These are phyloP conservation scores for Kokia cookei DNA, from an alignment of 441 rosid species.

Conservation along the genomic window DNA sequence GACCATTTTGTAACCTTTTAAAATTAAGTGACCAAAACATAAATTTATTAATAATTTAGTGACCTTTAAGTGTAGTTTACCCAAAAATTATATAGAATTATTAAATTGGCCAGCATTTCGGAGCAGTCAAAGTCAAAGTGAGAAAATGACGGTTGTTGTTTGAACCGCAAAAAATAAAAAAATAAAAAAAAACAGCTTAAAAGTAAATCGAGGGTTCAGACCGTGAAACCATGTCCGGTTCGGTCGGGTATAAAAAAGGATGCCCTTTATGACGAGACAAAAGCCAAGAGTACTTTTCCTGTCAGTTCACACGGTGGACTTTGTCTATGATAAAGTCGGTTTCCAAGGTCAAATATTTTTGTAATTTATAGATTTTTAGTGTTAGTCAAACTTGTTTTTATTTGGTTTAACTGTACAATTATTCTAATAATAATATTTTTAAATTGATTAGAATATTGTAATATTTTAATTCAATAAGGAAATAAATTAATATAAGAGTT, in stretches of 20 bases:
- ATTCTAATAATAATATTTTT: background rate
- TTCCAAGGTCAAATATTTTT: background rate
- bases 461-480: background rate
- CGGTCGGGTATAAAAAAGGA: background rate
- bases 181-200: no score
- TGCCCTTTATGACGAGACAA: conserved; percentile 1
- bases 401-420: background rate
- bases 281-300: background rate
- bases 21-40: no score
- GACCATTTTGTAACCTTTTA: fast-evolving
- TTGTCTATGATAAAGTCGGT: background rate
- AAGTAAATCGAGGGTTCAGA: background rate
- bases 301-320: background rate
- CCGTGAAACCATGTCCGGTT: background rate
- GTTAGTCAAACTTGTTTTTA: background rate
- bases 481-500: background rate
- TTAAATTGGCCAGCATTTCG: background rate
- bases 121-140: background rate
- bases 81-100: no score
- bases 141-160: background rate
- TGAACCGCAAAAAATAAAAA: background rate
- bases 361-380: background rate
- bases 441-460: background rate
- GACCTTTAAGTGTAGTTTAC: no score
- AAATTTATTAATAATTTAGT: no score